Evolutionary conservation across 2,329 filamentous ascomycete species (phyloP).

Genomic region (Capronia epimyces): DNA sequence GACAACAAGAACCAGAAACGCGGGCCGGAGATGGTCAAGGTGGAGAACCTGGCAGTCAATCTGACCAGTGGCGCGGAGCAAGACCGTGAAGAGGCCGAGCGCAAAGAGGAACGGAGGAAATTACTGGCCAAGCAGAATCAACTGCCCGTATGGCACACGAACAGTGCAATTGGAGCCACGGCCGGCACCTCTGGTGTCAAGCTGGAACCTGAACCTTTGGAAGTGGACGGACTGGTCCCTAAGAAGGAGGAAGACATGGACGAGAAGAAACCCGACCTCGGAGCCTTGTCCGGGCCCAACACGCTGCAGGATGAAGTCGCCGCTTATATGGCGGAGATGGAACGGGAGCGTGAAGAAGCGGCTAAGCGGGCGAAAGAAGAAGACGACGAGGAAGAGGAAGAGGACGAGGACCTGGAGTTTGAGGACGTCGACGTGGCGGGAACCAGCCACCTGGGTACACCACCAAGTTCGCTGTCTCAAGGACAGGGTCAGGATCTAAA

Average conservation of each 20-base stretch:
- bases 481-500: not conserved
- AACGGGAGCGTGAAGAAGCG: slow-evolving; percentile 20
- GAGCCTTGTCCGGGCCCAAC: not conserved
- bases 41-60: slow-evolving; percentile 44
- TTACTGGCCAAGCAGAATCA: slow-evolving; percentile 49
- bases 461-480: slow-evolving; percentile 7
- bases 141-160: slow-evolving; percentile 49
- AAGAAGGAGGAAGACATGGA: slow-evolving; percentile 26
- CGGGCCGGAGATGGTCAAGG: slow-evolving; percentile 41
- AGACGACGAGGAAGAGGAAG: slow-evolving; percentile 26
- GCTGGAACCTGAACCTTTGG: not conserved
- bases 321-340: slow-evolving; percentile 24
- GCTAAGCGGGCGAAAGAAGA: slow-evolving; percentile 21
- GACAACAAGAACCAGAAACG: slow-evolving; percentile 32
- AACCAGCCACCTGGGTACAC: slow-evolving; percentile 19
- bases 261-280: slow-evolving; percentile 19
- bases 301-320: slow-evolving; percentile 18
- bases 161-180: slow-evolving; percentile 22
- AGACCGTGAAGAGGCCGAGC: slow-evolving; percentile 42
- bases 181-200: slow-evolving; percentile 14
- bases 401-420: slow-evolving; percentile 28
- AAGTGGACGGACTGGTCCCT: not conserved
- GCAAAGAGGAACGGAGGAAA: slow-evolving; percentile 44
- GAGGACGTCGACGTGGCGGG: slow-evolving; percentile 26
- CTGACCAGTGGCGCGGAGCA: slow-evolving; percentile 45